Evolutionary conservation across 2,329 filamentous ascomycete genomes (phyloP), one percentile per base, ranked within the genome.

Genomic region (Hypomyces perniciosus): DNA sequence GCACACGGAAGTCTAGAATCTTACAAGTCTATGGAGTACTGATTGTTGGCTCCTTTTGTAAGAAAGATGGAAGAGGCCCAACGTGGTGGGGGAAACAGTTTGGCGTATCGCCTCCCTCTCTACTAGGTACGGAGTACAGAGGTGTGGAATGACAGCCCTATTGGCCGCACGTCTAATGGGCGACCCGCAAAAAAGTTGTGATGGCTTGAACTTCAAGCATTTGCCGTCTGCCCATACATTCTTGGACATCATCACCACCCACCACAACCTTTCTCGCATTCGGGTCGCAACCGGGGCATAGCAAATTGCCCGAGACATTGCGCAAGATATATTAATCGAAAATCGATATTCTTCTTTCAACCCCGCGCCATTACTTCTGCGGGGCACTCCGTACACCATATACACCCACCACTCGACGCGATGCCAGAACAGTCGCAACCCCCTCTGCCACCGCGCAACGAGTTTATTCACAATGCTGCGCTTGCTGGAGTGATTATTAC

Each of bases 401-500:
- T 4, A 8, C 12, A 27, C 27, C 35, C 12, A 9, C 10, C 6
- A 8, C n/a, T 10, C 13, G 13, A 26, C 27, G 56, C 38, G 20
- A 68, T 67, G 65, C 56, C 63, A 41, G 57, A 67, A 54, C 59
- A 59, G 33, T 45, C 56, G 30, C 58, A 61, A 43, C 61, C 58
- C 26, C 58, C 61, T 34, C 56, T 67, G 50, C 67, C 67, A 7
- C 61, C 63, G 37, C 67, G 61, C 54, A 68, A 66, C 56, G 60
- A 57, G 44, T 60, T 71, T 52, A 57, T 77, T 42, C 76, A 78
- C 69, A 73, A 73, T 59, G 65, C 72, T 13, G 75, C 75, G 51
- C 65, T 80, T 4, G 72, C 68, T 44, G 70, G 73, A 48, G 73
- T 76, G 53, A 65, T 78, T 48, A 59, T 78, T 46, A 68, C 71